Evolutionary conservation across 2,329 filamentous ascomycete species (phyloP).

Genomic region (Fusarium transvaalense): DNA sequence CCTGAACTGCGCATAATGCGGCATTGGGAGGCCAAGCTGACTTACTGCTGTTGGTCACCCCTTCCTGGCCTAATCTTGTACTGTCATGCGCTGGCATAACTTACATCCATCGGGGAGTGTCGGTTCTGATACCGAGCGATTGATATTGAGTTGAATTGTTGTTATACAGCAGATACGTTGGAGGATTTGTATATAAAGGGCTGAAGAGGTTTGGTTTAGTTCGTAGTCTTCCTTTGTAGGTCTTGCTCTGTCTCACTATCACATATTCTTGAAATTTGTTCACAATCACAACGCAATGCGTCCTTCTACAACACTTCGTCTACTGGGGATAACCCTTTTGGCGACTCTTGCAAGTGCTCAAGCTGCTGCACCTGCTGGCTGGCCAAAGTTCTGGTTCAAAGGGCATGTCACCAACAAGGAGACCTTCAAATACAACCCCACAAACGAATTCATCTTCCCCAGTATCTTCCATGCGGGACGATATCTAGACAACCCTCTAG

Average conservation of each 20-base stretch:
- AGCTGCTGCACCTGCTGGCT: conserved; percentile 28
- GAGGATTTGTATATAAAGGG: background rate
- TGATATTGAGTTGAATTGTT: background rate
- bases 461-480: conserved; percentile 44
- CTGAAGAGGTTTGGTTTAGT: fast-evolving
- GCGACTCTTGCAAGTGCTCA: conserved; percentile 1
- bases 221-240: background rate
- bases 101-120: conserved; percentile 33
- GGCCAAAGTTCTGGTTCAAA: conserved; percentile 42
- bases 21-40: background rate
- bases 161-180: background rate
- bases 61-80: conserved; percentile 10
- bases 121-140: conserved; percentile 20
- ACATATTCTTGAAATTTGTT: fast-evolving
- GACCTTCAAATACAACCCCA: conserved; percentile 43
- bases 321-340: background rate
- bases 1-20: conserved; percentile 16
- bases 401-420: conserved; percentile 42
- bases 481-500: conserved; percentile 34
- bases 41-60: background rate
- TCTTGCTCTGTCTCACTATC: background rate
- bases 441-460: conserved; percentile 48
- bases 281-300: background rate
- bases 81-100: conserved; percentile 28
- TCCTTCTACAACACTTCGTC: background rate